Percentiles rank a stretch among this genome's conserved stretches.
These are phyloP conservation scores for Aspergillus pseudoterreus DNA, from an alignment of 2,329 filamentous ascomycete genomes.

Conservation along the genomic window DNA sequence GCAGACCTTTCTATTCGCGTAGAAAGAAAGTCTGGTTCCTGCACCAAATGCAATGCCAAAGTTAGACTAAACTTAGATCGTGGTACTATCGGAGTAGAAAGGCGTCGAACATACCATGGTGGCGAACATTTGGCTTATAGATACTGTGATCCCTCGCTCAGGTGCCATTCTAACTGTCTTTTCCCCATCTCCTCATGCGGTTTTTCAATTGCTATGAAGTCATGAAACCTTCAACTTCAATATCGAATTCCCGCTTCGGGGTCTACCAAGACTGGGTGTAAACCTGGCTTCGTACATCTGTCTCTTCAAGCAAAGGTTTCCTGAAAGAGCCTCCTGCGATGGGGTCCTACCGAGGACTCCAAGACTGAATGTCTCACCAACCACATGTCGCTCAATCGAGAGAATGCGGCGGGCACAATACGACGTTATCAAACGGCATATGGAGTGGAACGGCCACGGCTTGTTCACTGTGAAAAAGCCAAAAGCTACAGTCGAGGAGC, in stretches of 20 bases:
- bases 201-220: neutral
- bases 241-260: neutral
- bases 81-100: neutral
- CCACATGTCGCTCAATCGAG: neutral
- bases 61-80: neutral
- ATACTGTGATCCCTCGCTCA: neutral
- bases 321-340: neutral
- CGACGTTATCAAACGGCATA: neutral
- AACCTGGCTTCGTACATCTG: neutral
- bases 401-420: slow-evolving; percentile 6
- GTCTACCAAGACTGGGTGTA: neutral
- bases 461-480: slow-evolving; percentile 14
- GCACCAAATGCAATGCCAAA: neutral
- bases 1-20: neutral
- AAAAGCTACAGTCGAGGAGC: slow-evolving; percentile 10
- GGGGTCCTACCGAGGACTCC: neutral
- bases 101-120: neutral
- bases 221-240: neutral
- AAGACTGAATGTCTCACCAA: neutral
- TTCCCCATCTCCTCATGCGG: neutral
- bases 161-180: neutral
- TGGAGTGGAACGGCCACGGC: slow-evolving; percentile 13
- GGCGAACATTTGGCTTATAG: neutral
- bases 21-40: neutral
- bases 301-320: neutral